Evolutionary conservation across 176 grass and related monocot species (phyloP).

Genomic region (Ensete ventricosum): DNA sequence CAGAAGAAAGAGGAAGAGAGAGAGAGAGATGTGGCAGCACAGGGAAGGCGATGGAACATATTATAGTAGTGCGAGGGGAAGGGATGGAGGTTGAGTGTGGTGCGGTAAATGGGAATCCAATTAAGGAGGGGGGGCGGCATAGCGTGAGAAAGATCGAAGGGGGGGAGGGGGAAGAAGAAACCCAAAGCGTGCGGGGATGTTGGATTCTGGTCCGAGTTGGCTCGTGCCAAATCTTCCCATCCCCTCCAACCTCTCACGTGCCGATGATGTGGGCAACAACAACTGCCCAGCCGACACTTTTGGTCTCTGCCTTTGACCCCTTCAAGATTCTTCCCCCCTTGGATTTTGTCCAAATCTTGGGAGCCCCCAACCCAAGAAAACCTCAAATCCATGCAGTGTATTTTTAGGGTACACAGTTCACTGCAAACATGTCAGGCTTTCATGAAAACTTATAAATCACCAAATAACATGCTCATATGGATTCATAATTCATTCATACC

Average conservation of each 20-base stretch:
- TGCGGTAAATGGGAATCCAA: slow-evolving; percentile 21
- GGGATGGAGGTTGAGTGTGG: slow-evolving; percentile 12
- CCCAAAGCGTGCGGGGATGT: slow-evolving; percentile 20
- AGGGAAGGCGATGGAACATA: background rate
- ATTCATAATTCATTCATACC: too few relatives aligned
- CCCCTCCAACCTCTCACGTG: background rate
- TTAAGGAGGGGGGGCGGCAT: background rate
- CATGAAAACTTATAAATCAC: too few relatives aligned
- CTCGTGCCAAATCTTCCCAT: background rate
- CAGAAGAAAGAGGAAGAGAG: background rate
- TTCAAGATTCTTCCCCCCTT: too few relatives aligned
- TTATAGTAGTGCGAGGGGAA: background rate
- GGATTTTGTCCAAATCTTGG: too few relatives aligned
- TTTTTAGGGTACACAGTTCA: background rate
- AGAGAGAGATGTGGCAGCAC: background rate
- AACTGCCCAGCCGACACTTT: too few relatives aligned
- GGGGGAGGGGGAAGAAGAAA: slow-evolving; percentile 3
- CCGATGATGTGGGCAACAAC: background rate
- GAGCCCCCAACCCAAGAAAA: too few relatives aligned
- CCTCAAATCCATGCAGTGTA: too few relatives aligned
- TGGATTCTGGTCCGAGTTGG: background rate
- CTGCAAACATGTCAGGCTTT: background rate
- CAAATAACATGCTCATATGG: too few relatives aligned
- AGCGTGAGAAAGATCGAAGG: slow-evolving; percentile 7
- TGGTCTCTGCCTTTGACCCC: too few relatives aligned